Evolutionary conservation across 140 eudicot species (phyloP), one percentile per base, ranked within the genome.

Genomic region (Senecio squalidus): DNA sequence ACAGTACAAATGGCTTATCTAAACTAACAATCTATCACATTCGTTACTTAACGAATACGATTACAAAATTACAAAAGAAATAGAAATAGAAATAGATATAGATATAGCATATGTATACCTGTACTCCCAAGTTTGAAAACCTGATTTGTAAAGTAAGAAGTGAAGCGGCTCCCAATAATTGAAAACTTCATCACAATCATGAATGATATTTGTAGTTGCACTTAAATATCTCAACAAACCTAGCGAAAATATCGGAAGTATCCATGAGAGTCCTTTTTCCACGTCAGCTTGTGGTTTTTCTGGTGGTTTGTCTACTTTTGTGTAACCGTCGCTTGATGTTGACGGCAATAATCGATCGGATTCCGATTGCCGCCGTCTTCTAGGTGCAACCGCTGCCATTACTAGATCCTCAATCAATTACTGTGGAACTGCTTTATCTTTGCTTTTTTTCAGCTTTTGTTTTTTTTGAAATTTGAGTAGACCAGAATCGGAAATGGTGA

Each of bases 131-230:
- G 98, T 91, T 56, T 91, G 98, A 56, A 91, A 91, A 20, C 98
- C 96, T 33, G 98, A 82, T 62, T 91, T 87, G 73, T 80, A 91
- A 31, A 91, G 87, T 13, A 91, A 70, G 62, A 59, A 91, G 64
- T 91, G 98, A 25, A 91, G 92, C 45, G 98, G 98, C 84, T 91
- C 98, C 98, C 98, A 91, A 48, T 91, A 91, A 77, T 91, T 91
- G 69, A 86, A 91, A 9, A 86, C 96, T 74, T 91, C 98, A 52
- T 91, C 98, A 68, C 98, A 91, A 60, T 91, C 98, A 51, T 91
- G 98, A 33, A 91, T 69, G 27, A 91, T 86, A 61, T 91, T 91
- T 0, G 98, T 74, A 27, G 94, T 78, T 1, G 98, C 98, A 70
- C 98, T 91, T 86, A 86, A 62, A 64, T 86, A 84, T 57, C 94